Evolutionary conservation across 2,329 filamentous ascomycete genomes (phyloP), one percentile per base, ranked within the genome.

Genomic region (Penicillium sp.): DNA sequence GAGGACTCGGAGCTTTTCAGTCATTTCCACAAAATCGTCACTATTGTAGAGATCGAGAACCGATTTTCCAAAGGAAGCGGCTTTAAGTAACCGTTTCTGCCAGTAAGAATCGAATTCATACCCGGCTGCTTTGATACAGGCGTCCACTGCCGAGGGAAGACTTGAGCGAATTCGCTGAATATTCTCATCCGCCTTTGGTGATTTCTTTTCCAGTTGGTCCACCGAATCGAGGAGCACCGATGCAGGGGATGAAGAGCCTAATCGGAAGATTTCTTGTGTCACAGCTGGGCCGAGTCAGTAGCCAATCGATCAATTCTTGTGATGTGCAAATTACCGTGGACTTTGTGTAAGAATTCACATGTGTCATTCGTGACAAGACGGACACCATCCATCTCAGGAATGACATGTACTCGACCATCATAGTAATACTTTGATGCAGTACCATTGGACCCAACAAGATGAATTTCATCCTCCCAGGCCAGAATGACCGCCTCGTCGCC

Each of bases 11-110:
- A 99, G 76, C 0, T 87, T 94, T 71, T 99, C 93, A 62, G 91
- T 96, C 87, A 96, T 97, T 58, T 97, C 93, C 49, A 99, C 94
- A 73, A 97, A 99, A 60, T 99, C 93, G 66, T 99, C 94, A 67
- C 92, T 96, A 72, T 94, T 96, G 74, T 97, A 99, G 12, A 97
- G 85, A 65, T 97, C 94, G 3, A 99, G 81, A 0, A 97, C 94
- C 0, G 94, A 97, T 71, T 99, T 99, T 56, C 94, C 94, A 70
- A 96, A 97, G 0, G 93, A 97, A 0, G 94, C 94, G 6, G 94
- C 94, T 70, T 95, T 95, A n/a, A 99, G 80, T 1, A 99, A 79
- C 63, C 95, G 85, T 69, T 97, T 99, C 68, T 99, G 94, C 90
- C 92, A 95, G 66, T 93, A 85, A 2, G 87, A 79, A 63, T 86